A percentile compares a stretch with the other conserved stretches of the same genome.
These are phyloP conservation scores for Venturia nashicola DNA, from an alignment of 2,329 filamentous ascomycete genomes.

Conservation along the genomic window DNA sequence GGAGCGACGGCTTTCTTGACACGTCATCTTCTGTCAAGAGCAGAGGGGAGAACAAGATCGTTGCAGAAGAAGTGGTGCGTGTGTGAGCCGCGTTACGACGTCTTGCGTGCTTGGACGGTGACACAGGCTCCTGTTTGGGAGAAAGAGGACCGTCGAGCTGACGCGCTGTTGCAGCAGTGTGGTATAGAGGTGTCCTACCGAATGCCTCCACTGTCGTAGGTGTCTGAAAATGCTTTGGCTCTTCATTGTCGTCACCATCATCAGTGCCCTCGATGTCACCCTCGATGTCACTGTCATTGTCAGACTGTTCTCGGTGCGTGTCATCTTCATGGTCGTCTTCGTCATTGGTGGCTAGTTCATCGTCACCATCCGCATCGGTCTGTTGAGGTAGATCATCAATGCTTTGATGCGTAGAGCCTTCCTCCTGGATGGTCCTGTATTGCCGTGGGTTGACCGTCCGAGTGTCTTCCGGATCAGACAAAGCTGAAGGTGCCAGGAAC, in stretches of 20 bases:
- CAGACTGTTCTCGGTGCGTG: background rate
- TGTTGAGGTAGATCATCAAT: conserved; percentile 40
- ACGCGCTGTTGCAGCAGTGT: background rate
- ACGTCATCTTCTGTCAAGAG: conserved; percentile 31
- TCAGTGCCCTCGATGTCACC: conserved; percentile 21
- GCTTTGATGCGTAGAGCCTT: conserved; percentile 17
- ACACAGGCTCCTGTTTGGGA: background rate
- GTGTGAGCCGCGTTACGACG: conserved; percentile 38
- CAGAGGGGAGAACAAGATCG: conserved; percentile 70
- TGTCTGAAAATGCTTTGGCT: conserved; percentile 23
- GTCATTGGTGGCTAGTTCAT: conserved; percentile 75
- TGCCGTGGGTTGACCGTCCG: conserved; percentile 13
- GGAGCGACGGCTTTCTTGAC: conserved; percentile 26
- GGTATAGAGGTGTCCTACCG: conserved; percentile 15
- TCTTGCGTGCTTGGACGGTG: background rate
- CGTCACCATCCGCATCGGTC: conserved; percentile 78
- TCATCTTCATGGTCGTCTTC: conserved; percentile 45
- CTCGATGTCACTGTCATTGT: conserved; percentile 13
- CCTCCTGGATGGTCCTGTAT: conserved; percentile 29
- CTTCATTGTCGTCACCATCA: conserved; percentile 19
- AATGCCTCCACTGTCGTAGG: conserved; percentile 20
- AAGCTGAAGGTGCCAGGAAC: conserved; percentile 36
- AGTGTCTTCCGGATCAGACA: conserved; percentile 44
- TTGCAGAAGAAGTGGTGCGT: conserved; percentile 68
- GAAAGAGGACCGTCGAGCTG: conserved; percentile 1